Conservation (phyloP, 257 asterid species). For the Nicotiana tomentosiformis region DNA sequence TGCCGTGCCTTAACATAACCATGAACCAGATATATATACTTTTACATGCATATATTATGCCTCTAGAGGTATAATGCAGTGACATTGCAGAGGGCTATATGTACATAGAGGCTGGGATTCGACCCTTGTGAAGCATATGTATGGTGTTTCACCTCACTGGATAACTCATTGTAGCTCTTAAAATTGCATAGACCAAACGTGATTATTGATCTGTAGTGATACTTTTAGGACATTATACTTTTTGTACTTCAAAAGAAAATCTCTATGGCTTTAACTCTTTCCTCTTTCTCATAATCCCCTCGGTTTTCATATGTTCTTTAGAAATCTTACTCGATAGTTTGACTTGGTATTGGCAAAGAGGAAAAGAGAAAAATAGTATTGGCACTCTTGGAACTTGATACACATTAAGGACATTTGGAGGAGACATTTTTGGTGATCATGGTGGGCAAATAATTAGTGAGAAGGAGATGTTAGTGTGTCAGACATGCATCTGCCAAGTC, state of each 20-base stretch:
- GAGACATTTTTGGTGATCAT: background rate
- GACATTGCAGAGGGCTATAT: background rate
- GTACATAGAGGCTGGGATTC: background rate
- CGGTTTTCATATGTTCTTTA: no score
- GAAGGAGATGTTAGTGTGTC: background rate
- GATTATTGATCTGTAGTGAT: background rate
- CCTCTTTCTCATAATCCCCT: background rate
- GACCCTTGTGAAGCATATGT: background rate
- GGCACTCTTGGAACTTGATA: background rate
- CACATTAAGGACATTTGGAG: background rate
- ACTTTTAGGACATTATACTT: background rate
- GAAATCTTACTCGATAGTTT: background rate
- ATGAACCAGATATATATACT: background rate
- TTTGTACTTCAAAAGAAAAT: background rate
- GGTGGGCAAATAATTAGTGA: background rate
- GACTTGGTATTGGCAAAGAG: background rate
- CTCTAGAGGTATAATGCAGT: background rate
- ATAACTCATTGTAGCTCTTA: background rate
- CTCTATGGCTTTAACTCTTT: background rate
- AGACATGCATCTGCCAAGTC: background rate
- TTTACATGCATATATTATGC: background rate
- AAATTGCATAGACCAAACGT: background rate
- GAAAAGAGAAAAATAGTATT: background rate
- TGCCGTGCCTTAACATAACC: background rate
- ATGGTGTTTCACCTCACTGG: background rate